These are phyloP conservation scores for Termitomyces sp. DNA, from an alignment of 768 basidiomycete genomes.

Conservation along the genomic window DNA sequence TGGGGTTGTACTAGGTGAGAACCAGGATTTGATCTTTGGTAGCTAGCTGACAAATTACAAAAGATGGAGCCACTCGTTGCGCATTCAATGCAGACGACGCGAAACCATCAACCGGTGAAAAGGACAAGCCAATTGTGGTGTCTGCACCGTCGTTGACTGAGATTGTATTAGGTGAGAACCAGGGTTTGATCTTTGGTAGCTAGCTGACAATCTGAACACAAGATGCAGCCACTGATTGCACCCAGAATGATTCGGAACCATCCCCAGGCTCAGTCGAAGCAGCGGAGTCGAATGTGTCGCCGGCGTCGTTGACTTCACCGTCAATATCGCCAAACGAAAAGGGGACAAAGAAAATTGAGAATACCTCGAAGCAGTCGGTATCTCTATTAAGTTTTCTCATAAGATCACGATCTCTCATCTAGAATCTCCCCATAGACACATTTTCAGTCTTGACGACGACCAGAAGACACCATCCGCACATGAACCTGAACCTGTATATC, in stretches of 20 bases:
- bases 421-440: not conserved
- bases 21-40: not conserved
- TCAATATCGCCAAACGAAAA: not conserved
- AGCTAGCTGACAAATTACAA: not conserved
- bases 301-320: not conserved
- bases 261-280: not conserved
- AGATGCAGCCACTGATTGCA: not conserved
- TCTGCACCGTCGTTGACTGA: not conserved
- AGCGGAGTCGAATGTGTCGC: not conserved
- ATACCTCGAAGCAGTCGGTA: not conserved
- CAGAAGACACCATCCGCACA: not conserved
- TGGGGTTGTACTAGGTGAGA: not conserved
- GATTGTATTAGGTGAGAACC: not conserved
- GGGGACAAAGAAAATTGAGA: not conserved
- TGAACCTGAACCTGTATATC: no score
- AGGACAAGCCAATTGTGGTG: not conserved
- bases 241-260: not conserved
- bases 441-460: not conserved
- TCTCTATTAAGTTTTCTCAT: not conserved
- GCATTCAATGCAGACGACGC: not conserved
- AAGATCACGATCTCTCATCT: not conserved
- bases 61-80: not conserved
- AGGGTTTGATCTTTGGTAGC: not conserved
- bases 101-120: not conserved
- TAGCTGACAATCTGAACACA: not conserved